Base-by-base conservation (phyloP, 306 rosid species). In the Vigna unguiculata region DNA sequence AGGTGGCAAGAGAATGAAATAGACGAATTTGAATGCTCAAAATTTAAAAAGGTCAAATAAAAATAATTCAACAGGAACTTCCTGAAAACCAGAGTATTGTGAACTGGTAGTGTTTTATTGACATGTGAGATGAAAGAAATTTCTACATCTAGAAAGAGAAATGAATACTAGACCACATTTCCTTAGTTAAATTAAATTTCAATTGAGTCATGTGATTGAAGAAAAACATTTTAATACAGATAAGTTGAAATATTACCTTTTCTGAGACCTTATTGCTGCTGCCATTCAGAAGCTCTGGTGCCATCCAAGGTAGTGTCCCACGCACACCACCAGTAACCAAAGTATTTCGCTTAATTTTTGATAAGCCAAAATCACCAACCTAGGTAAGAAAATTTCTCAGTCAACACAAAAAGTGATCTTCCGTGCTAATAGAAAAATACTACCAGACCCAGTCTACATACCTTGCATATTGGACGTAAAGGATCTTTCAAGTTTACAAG, bases 221-320 rank as follows among this genome's bases (percentile, higher is more conserved):
- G 67, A 76, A 72, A 57, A 52, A 9, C 68, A 32, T 59, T 76
- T 72, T 1, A 66, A 66, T 21, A 34, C 53, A 77, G 72, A 68
- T 34, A 46, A 62, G 55, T 51, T 76, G 4, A 52, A 61, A 71
- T 52, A 73, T 71, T 71, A 93, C 98, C 96, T 93, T 93, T 79
- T 93, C 98, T 3, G 98, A 93, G 69, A 93, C 98, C 87, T 88
- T 93, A 67, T 83, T 93, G 88, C 98, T 93, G 89, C 91, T 84
- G 21, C 98, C 97, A 77, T 91, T 91, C 34, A 93, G 90, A 76
- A 91, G 85, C 83, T 93, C 97, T 1, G 98, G 98, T 25, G 98
- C 98, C 98, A 93, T 91, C 98, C 98, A 93, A 68, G 98, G 98
- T 45, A 93, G 68, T 12, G 98, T 93, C 71, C 98, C 98, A 43